phyloP scores from a whole-genome alignment of 139 green algal species.

The Diplosphaera chodatii region DNA sequence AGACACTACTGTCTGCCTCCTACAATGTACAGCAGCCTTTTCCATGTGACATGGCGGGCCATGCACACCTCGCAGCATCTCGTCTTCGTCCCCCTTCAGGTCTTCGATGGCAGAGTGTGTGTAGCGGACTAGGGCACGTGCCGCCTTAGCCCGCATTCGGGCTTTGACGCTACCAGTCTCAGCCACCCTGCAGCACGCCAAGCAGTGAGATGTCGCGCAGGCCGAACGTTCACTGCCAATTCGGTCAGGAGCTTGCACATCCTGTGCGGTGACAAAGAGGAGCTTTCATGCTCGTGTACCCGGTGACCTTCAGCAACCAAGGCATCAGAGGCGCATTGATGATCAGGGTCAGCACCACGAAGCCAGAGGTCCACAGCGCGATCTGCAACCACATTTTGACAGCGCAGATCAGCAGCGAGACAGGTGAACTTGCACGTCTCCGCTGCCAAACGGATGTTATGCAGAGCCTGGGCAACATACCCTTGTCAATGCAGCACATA shows the following conservation, averaged over 20 bases:
- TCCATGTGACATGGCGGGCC: too few relatives aligned
- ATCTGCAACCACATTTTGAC: constrained; percentile 35
- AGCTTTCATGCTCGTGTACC: not conserved
- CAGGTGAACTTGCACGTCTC: too few relatives aligned
- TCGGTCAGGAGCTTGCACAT: too few relatives aligned
- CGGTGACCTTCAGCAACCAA: constrained; percentile 8
- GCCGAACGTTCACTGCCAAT: too few relatives aligned
- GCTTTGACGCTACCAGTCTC: not conserved
- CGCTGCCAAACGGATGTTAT: not conserved
- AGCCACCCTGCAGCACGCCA: not conserved
- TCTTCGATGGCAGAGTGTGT: constrained; percentile 40
- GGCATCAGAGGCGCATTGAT: constrained; percentile 63
- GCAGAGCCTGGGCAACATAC: not conserved
- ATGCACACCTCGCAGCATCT: constrained; percentile 38
- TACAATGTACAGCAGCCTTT: too few relatives aligned
- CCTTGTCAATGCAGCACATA: not conserved
- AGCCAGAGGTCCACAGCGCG: constrained; percentile 62
- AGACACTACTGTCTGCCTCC: too few relatives aligned
- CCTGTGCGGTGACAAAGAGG: too few relatives aligned
- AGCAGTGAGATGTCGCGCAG: too few relatives aligned
- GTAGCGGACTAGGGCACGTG: constrained; percentile 41
- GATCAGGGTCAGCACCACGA: constrained; percentile 75
- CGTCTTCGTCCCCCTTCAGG: constrained; percentile 35
- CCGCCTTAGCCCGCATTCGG: constrained; percentile 29
- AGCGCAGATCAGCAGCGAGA: too few relatives aligned